Conservation (phyloP, 805 yeast species). For the Lipomyces orientalis region DNA sequence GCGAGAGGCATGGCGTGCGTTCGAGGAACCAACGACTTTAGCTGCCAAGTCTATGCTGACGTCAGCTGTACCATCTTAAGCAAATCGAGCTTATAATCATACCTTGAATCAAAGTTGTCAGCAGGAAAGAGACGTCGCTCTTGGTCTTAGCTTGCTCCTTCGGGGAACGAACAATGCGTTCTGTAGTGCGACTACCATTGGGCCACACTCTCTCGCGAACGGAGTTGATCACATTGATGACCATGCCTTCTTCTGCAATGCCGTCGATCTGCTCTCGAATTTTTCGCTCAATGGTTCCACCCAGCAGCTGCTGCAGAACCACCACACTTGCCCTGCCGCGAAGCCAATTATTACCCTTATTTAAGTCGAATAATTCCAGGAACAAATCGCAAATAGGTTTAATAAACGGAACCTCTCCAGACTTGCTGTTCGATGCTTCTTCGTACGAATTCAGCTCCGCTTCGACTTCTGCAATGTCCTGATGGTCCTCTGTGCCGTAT, state of each 20-base stretch:
- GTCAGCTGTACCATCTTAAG: neutral
- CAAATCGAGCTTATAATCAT: neutral
- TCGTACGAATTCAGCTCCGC: slow-evolving; percentile 60
- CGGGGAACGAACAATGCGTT: slow-evolving; percentile 42
- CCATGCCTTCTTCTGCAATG: slow-evolving; percentile 52
- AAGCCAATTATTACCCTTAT: slow-evolving; percentile 72
- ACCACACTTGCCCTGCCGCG: slow-evolving; percentile 84
- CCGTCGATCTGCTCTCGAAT: slow-evolving; percentile 54
- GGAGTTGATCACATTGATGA: slow-evolving; percentile 50
- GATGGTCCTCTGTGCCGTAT: slow-evolving; percentile 7
- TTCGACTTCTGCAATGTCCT: slow-evolving; percentile 35
- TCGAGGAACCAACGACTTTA: slow-evolving; percentile 71
- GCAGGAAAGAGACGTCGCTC: slow-evolving; percentile 62
- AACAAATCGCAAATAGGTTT: slow-evolving; percentile 82
- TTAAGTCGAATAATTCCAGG: slow-evolving; percentile 69
- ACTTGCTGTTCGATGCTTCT: slow-evolving; percentile 42
- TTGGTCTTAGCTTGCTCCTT: slow-evolving; percentile 59
- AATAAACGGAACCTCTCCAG: slow-evolving; percentile 59
- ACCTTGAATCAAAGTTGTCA: slow-evolving; percentile 59
- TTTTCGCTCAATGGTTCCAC: slow-evolving; percentile 75
- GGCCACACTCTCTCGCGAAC: slow-evolving; percentile 47
- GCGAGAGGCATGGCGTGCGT: slow-evolving; percentile 66
- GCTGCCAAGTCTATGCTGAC: slow-evolving; percentile 60
- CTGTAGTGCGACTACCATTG: slow-evolving; percentile 26
- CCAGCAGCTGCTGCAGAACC: slow-evolving; percentile 81